Base-by-base conservation (phyloP, 2,329 filamentous ascomycete genomes). In the Diaporthe helianthi region DNA sequence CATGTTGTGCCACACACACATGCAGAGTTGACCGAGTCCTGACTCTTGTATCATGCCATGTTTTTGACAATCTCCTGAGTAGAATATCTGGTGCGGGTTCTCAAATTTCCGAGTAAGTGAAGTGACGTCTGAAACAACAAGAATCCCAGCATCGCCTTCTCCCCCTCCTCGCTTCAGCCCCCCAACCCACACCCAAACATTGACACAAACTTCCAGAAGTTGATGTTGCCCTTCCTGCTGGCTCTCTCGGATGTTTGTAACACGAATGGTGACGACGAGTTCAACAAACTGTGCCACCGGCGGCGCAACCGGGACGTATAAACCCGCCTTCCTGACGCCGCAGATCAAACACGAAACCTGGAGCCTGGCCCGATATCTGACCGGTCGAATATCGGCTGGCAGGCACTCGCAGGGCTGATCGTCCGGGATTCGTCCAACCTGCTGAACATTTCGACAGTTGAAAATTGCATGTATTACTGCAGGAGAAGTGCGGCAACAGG, bases 311-410 rank as follows among this genome's bases (percentile, higher is more conserved):
- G 58, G 58, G 58, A 63, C 44, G 58, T 49, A 17, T n/a, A n/a
- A 63, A 26, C 29, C 65, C 65, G 65, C 55, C 31, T 29, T 69
- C 46, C 68, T 69, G 68, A 60, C 49, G 68, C 63, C 63, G 68
- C 63, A 67, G 68, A 69, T 69, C 68, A 69, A 67, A 69, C 68
- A 41, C 67, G 63, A 36, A 49, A 67, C 58, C 29, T 63, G 58
- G 58, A 63, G 58, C 58, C 4, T 31, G 29, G 47, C 33, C 65
- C 65, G 44, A 47, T 67, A 44, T 67, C 49, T 47, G 52, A 67
- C 41, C 52, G 44, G 33, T 44, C 31, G 22, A 60, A 22, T 10
- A 61, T 33, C 55, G 46, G 49, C 22, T 64, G 46, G 24, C 44
- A 63, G 66, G 19, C 47, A 15, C 29, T 15, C 24, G 51, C 29